Conservation (phyloP, 257 asterid genomes). For the Nicotiana knightiana region DNA sequence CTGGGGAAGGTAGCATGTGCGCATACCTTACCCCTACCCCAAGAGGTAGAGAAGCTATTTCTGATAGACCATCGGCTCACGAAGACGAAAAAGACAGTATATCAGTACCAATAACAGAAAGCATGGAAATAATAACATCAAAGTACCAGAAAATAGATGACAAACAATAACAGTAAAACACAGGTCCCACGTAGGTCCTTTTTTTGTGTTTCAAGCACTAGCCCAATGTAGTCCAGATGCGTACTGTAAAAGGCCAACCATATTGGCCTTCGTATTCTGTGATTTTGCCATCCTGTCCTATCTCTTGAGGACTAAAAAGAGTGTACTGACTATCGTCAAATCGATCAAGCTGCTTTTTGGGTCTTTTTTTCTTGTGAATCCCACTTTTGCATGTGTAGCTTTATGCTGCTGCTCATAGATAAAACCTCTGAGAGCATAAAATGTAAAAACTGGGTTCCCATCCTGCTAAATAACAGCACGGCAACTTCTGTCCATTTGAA, state of each 20-base stretch:
- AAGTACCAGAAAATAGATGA: no score
- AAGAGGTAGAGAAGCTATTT: no score
- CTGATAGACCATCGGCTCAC: no score
- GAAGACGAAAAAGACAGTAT: no score
- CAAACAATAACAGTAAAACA: no score
- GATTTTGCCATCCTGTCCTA: background rate
- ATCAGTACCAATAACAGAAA: no score
- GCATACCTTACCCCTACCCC: no score
- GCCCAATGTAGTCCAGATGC: no score
- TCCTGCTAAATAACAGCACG: background rate
- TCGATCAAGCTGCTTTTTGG: background rate
- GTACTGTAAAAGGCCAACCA: background rate
- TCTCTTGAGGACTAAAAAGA: background rate
- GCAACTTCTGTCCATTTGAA: background rate
- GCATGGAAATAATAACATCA: no score
- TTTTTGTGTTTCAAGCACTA: no score
- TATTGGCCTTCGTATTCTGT: background rate
- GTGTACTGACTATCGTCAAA: background rate
- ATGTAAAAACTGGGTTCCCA: background rate
- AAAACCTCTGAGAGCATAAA: background rate
- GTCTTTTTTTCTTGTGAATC: background rate
- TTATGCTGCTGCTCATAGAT: background rate
- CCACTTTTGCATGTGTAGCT: background rate
- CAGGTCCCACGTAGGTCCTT: no score
- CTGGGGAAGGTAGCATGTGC: no score